These are phyloP conservation scores for Pterocarpus santalinus DNA, from an alignment of 306 rosid species.

Conservation along the genomic window DNA sequence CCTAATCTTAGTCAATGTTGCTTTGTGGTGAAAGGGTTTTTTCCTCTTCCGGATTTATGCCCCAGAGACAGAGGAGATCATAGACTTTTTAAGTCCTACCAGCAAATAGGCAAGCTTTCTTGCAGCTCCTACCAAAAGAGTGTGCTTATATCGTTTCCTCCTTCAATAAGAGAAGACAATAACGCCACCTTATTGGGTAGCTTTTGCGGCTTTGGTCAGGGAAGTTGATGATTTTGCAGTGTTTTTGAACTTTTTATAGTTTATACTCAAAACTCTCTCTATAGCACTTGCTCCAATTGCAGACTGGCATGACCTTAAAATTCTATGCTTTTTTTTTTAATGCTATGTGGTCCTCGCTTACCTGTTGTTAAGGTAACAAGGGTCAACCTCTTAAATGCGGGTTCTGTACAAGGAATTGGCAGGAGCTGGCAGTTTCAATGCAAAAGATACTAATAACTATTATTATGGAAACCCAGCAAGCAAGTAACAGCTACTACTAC, in stretches of 20 bases:
- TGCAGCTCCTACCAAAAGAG: slow-evolving; percentile 31
- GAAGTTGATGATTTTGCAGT: slow-evolving; percentile 20
- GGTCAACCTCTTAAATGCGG: slow-evolving; percentile 46
- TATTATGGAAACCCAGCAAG: slow-evolving; percentile 16
- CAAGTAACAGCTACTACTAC: slow-evolving; percentile 30
- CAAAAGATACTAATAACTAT: slow-evolving; percentile 12
- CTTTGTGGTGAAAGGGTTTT: slow-evolving; percentile 28
- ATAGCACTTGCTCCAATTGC: slow-evolving; percentile 19
- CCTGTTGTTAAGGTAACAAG: slow-evolving; percentile 23
- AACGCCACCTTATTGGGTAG: slow-evolving; percentile 49
- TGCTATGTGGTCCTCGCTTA: neutral
- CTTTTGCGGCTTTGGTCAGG: slow-evolving; percentile 30
- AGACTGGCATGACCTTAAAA: slow-evolving; percentile 41
- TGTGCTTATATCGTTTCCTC: slow-evolving; percentile 31
- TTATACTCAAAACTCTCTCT: neutral
- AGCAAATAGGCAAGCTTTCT: slow-evolving; percentile 42
- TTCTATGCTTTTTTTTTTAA: neutral
- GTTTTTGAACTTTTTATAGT: neutral
- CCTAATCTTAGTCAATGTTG: slow-evolving; percentile 47
- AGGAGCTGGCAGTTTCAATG: slow-evolving; percentile 37
- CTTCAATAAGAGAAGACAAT: slow-evolving; percentile 31
- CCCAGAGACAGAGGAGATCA: slow-evolving; percentile 42
- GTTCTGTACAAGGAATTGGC: slow-evolving; percentile 45
- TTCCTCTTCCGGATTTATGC: slow-evolving; percentile 31
- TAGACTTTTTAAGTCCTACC: slow-evolving; percentile 25